These are phyloP conservation scores for Pythium oligandrum DNA, from an alignment of 352 stramenopile genomes.

Conservation along the genomic window DNA sequence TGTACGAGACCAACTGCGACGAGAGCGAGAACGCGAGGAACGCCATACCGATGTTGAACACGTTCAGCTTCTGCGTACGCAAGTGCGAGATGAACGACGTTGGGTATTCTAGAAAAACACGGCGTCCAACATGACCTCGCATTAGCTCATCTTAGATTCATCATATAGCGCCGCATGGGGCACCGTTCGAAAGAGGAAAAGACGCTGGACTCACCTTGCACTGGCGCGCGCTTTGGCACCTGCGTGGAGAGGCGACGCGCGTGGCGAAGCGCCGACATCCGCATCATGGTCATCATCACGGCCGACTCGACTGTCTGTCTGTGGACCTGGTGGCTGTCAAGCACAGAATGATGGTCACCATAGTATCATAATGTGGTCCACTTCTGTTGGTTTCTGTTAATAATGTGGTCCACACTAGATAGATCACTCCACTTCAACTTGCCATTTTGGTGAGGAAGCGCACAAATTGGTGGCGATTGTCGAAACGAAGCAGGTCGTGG, in stretches of 20 bases:
- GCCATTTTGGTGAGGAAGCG: constrained; percentile 12
- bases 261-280: constrained; percentile 7
- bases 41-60: constrained; percentile 82
- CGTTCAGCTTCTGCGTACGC: constrained; percentile 74
- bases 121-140: neutral
- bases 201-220: constrained; percentile 9
- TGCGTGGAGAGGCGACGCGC: constrained; percentile 14
- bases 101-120: constrained; percentile 50
- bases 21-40: constrained; percentile 84
- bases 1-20: constrained; percentile 74
- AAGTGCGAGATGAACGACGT: constrained; percentile 79
- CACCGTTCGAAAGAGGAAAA: too few species aligned
- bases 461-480: constrained; percentile 53
- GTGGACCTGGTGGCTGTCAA: neutral
- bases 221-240: too few species aligned
- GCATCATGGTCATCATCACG: constrained; percentile 5
- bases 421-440: constrained; percentile 14
- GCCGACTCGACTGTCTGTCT: constrained; percentile 2
- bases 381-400: neutral
- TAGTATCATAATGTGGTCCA: neutral
- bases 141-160: too few species aligned
- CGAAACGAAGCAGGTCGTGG: constrained; percentile 23
- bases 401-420: constrained; percentile 17
- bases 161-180: too few species aligned
- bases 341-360: constrained; percentile 2